Evolutionary conservation across 257 asterid genomes (phyloP).

Genomic region (Rehmannia glutinosa): DNA sequence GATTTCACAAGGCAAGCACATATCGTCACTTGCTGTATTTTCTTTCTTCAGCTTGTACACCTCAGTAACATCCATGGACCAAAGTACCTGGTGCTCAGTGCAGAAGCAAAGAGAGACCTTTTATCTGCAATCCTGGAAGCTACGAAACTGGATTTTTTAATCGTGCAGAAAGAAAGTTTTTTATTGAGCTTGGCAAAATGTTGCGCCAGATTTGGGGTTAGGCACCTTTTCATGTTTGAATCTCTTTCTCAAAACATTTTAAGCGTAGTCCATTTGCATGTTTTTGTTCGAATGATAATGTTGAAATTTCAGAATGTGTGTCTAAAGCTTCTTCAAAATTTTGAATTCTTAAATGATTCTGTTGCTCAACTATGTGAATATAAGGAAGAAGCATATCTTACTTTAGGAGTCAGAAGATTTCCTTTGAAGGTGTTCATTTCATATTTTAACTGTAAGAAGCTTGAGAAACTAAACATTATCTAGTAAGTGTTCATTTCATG

Average conservation of each 20-base stretch:
- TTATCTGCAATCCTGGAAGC: constrained; percentile 65
- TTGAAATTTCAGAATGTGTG: too few species aligned
- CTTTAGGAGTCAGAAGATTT: too few species aligned
- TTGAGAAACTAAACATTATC: too few species aligned
- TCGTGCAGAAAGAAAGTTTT: constrained; percentile 59
- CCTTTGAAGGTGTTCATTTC: too few species aligned
- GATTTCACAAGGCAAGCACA: not conserved
- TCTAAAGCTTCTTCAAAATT: too few species aligned
- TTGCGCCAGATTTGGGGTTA: constrained; percentile 79
- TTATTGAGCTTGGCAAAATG: constrained; percentile 48
- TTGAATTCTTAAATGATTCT: too few species aligned
- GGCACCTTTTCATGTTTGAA: constrained; percentile 22
- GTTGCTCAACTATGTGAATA: too few species aligned
- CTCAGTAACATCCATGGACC: constrained; percentile 59
- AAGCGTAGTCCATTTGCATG: constrained; percentile 3
- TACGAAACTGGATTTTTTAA: constrained; percentile 35
- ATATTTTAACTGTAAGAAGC: too few species aligned
- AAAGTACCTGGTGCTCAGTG: constrained; percentile 37
- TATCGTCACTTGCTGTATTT: not conserved
- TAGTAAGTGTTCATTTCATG: too few species aligned
- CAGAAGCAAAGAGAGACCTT: constrained; percentile 61
- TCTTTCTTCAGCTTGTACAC: constrained; percentile 56
- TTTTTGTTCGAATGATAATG: too few species aligned
- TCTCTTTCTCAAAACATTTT: not conserved
- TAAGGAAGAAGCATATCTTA: too few species aligned